Percentiles rank a stretch among this genome's conserved stretches.
These are phyloP conservation scores for Martensiomyces pterosporus DNA, from an alignment of 192 early-diverging fungal species.

Conservation along the genomic window DNA sequence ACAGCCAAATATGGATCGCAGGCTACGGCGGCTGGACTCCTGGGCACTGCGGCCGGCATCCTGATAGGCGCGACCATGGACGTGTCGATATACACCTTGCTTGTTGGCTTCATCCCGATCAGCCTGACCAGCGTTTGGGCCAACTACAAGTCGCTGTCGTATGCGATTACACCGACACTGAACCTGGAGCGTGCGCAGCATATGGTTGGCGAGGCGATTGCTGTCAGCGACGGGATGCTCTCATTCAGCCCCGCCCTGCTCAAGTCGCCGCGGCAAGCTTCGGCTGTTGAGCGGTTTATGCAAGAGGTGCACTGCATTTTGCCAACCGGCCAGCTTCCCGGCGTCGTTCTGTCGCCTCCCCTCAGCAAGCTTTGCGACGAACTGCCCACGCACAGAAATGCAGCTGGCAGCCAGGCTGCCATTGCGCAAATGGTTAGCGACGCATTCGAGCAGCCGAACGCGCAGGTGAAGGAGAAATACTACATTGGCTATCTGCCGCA, in stretches of 20 bases:
- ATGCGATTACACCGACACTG: conserved; percentile 29
- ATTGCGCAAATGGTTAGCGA: conserved; percentile 14
- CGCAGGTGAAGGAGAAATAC: conserved; percentile 9
- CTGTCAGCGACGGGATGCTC: conserved; percentile 1
- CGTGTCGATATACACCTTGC: conserved; percentile 26
- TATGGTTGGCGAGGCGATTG: conserved; percentile 22
- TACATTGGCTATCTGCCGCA: conserved; percentile 24
- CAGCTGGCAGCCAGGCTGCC: not conserved
- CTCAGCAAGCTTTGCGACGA: conserved; percentile 7
- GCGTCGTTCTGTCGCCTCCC: conserved; percentile 17
- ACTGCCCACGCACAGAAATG: not conserved
- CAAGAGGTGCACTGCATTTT: conserved; percentile 15
- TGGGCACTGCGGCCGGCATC: conserved; percentile 62
- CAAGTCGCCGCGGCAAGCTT: conserved; percentile 30
- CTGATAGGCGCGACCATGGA: conserved; percentile 35
- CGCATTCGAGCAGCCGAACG: conserved; percentile 11
- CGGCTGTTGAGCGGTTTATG: conserved; percentile 32
- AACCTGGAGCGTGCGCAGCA: conserved; percentile 26
- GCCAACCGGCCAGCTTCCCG: conserved; percentile 8
- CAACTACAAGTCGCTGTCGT: conserved; percentile 59
- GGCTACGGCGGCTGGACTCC: conserved; percentile 72
- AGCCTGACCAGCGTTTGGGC: conserved; percentile 65
- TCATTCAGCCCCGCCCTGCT: conserved; percentile 11
- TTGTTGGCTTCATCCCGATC: conserved; percentile 66
- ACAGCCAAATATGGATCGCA: conserved; percentile 84